Percentiles rank a stretch among this genome's conserved stretches.
Conservation (phyloP, 805 yeast genomes). For the Saturnispora galanensis region DNA sequence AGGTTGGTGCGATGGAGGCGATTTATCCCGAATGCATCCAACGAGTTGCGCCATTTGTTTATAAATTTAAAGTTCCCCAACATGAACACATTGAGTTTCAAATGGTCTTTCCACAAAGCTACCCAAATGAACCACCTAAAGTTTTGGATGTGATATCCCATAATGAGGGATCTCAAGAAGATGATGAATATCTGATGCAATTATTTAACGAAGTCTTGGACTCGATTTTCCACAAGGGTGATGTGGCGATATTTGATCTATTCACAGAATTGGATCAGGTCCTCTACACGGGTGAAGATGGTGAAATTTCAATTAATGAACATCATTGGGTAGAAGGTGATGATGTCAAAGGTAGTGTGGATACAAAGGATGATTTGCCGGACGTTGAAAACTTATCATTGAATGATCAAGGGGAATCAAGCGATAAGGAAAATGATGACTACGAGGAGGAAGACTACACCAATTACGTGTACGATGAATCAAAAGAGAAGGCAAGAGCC, state of each 20-base stretch:
- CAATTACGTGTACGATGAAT: conserved; percentile 19
- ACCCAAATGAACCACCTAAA: conserved; percentile 60
- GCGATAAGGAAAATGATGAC: neutral
- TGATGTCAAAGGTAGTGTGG: neutral
- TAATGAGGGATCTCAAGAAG: conserved; percentile 20
- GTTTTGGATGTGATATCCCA: conserved; percentile 42
- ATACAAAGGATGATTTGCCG: neutral
- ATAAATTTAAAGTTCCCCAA: conserved; percentile 48
- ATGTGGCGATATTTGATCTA: conserved; percentile 74
- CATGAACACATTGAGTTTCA: conserved; percentile 53
- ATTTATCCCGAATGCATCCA: conserved; percentile 64
- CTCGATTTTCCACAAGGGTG: conserved; percentile 45
- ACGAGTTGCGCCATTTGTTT: conserved; percentile 29
- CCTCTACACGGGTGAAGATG: conserved; percentile 30
- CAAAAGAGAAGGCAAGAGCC: conserved; percentile 18
- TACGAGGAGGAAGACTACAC: conserved; percentile 2
- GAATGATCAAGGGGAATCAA: neutral
- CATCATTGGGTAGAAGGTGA: conserved; percentile 20
- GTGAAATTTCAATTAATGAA: conserved; percentile 16
- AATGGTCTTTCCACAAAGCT: conserved; percentile 58
- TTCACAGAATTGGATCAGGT: conserved; percentile 56
- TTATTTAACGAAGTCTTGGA: conserved; percentile 43
- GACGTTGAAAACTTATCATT: conserved; percentile 1
- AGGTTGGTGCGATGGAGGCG: conserved; percentile 74
- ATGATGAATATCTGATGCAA: conserved; percentile 38